Percentiles rank a stretch among this genome's conserved stretches.
phyloP scores from a whole-genome alignment of 352 stramenopile genomes.

The Aphanomyces invadans region DNA sequence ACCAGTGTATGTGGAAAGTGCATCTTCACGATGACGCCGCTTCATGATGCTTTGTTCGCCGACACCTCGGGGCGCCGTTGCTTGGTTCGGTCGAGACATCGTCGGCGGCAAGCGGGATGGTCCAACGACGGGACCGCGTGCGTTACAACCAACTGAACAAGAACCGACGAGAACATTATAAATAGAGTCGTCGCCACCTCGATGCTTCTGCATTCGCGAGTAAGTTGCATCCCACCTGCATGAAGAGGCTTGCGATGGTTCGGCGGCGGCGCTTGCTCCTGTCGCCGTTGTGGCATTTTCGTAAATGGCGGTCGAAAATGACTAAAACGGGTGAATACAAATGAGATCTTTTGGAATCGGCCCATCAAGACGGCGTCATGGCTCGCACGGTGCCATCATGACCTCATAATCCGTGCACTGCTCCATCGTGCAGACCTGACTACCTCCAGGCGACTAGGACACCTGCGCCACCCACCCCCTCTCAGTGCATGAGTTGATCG shows the following conservation, averaged over 20 bases:
- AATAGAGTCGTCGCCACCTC: background rate
- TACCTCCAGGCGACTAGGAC: no score
- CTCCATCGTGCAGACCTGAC: no score
- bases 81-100: slow-evolving; percentile 15
- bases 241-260: background rate
- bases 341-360: background rate
- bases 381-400: no score
- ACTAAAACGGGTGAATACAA: background rate
- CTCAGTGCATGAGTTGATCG: no score
- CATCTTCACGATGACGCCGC: slow-evolving; percentile 55
- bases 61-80: slow-evolving; percentile 42
- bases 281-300: background rate
- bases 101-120: background rate
- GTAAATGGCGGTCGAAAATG: background rate
- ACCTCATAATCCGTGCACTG: no score
- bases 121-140: background rate
- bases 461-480: no score
- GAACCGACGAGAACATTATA: background rate
- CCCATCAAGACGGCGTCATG: no score
- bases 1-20: slow-evolving; percentile 43
- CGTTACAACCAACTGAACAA: background rate
- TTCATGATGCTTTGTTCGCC: slow-evolving; percentile 70
- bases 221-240: background rate
- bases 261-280: background rate
- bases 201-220: background rate